These are phyloP conservation scores for Inga leiocalycina DNA, from an alignment of 306 rosid species.

Conservation along the genomic window DNA sequence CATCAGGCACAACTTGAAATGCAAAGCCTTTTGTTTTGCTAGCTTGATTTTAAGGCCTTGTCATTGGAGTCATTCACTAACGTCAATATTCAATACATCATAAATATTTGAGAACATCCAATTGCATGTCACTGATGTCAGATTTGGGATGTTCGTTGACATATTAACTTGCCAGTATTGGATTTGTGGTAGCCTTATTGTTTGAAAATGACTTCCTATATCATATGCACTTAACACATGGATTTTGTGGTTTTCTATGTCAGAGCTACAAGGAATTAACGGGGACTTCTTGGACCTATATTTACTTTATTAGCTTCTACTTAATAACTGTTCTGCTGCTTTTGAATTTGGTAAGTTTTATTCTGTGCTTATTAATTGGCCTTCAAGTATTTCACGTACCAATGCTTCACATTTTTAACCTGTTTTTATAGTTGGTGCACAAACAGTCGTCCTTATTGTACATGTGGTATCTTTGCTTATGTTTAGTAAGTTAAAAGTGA, in stretches of 20 bases:
- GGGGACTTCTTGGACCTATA: conserved; percentile 71
- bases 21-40: conserved; percentile 14
- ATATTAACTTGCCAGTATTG: background rate
- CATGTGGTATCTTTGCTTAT: background rate
- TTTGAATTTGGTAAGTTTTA: conserved; percentile 75
- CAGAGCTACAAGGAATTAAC: conserved; percentile 90
- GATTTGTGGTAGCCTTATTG: background rate
- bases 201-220: conserved; percentile 8
- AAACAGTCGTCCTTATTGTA: background rate
- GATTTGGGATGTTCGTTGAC: conserved; percentile 21
- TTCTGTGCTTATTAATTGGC: conserved; percentile 22
- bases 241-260: conserved; percentile 42
- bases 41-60: conserved; percentile 20
- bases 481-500: conserved; percentile 21
- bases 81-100: background rate
- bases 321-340: conserved; percentile 81
- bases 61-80: background rate
- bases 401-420: conserved; percentile 2
- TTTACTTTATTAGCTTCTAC: conserved; percentile 89
- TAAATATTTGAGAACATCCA: background rate
- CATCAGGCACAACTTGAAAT: background rate
- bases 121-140: conserved; percentile 9
- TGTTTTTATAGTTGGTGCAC: background rate
- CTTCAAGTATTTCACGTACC: background rate
- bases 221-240: conserved; percentile 15